phyloP scores from a whole-genome alignment of 768 basidiomycete species.

The Tylopilus rubrobrunneus region DNA sequence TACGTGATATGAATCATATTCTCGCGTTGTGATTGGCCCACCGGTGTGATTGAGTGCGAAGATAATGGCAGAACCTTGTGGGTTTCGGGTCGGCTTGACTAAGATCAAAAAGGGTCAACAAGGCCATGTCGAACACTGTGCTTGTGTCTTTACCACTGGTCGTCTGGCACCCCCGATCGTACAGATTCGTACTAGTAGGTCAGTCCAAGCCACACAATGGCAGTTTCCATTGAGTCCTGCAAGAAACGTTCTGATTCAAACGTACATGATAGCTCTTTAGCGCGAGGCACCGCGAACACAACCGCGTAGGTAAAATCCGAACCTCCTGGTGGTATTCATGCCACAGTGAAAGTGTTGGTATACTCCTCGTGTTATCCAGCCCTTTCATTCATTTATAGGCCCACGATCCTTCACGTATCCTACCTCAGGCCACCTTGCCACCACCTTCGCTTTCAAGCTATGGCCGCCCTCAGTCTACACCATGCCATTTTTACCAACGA shows the following conservation, averaged over 20 bases:
- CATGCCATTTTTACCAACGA: conserved; percentile 46
- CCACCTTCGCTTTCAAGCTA: conserved; percentile 27
- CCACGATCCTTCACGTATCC: conserved; percentile 14
- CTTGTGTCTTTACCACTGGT: background rate
- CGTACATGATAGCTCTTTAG: conserved; percentile 10
- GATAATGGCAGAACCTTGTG: conserved; percentile 15
- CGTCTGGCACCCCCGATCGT: background rate
- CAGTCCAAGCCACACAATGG: background rate
- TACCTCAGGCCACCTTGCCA: conserved; percentile 7
- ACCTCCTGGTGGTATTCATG: conserved; percentile 11
- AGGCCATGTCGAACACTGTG: conserved; percentile 4
- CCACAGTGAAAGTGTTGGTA: conserved; percentile 10
- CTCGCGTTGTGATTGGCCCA: conserved; percentile 15
- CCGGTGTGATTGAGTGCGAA: conserved; percentile 9
- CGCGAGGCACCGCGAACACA: conserved; percentile 4
- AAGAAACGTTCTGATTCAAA: background rate
- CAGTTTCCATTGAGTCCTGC: background rate
- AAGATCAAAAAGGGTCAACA: conserved; percentile 17
- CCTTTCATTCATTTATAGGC: background rate
- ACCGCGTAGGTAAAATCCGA: background rate
- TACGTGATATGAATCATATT: conserved; percentile 24
- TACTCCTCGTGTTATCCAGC: conserved; percentile 7
- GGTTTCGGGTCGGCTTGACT: background rate
- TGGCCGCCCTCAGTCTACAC: conserved; percentile 61
- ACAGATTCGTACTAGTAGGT: conserved; percentile 3